Conservation (phyloP, 192 early-diverging fungal genomes). For the Gonapodya sp. region DNA sequence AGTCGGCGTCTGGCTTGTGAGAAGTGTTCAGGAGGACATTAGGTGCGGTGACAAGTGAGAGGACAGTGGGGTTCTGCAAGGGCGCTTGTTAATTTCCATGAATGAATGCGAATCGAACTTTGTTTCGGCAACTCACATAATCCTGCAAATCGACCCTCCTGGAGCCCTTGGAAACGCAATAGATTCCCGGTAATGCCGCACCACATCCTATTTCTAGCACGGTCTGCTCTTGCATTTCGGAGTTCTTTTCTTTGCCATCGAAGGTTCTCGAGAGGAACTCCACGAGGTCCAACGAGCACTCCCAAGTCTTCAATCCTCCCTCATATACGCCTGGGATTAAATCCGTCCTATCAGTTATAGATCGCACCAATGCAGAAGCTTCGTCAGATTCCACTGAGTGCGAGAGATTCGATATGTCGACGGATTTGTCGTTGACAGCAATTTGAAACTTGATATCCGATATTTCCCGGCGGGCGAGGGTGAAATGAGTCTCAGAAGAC, state of each 20-base stretch:
- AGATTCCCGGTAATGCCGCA: constrained; percentile 74
- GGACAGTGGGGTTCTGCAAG: constrained; percentile 64
- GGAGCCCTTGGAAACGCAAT: constrained; percentile 42
- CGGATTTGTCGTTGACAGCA: neutral
- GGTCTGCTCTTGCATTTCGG: constrained; percentile 21
- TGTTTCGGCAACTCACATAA: constrained; percentile 36
- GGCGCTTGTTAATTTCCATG: neutral
- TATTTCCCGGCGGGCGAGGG: neutral
- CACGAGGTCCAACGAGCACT: constrained; percentile 82
- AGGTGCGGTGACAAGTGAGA: constrained; percentile 80
- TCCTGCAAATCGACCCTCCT: constrained; percentile 76
- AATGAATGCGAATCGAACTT: constrained; percentile 15
- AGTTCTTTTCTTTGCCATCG: constrained; percentile 18
- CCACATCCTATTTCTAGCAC: constrained; percentile 75
- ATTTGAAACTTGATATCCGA: neutral
- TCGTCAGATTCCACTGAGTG: neutral
- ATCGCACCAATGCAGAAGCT: neutral
- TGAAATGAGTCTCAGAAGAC: neutral
- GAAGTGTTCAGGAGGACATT: constrained; percentile 77
- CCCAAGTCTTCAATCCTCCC: constrained; percentile 96
- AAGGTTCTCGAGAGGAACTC: constrained; percentile 45
- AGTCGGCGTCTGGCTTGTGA: constrained; percentile 9
- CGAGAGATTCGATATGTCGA: neutral
- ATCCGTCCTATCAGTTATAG: constrained; percentile 34
- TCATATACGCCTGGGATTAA: constrained; percentile 86